These are phyloP conservation scores for Boletus patriciae DNA, from an alignment of 768 basidiomycete genomes.

Conservation along the genomic window DNA sequence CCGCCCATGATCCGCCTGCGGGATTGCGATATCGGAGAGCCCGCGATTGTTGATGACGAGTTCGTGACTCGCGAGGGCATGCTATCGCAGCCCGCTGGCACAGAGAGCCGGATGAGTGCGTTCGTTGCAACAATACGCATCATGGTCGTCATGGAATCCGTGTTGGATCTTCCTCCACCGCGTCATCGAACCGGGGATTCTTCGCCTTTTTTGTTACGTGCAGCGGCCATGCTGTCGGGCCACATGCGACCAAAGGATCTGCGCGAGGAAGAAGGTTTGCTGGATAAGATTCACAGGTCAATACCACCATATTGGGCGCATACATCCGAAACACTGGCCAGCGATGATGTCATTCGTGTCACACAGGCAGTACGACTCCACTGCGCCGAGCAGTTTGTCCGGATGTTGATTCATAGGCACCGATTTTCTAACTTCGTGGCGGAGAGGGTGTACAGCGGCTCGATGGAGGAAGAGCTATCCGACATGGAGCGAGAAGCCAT, in stretches of 20 bases:
- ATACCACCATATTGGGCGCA: conserved; percentile 81
- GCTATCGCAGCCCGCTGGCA: conserved; percentile 63
- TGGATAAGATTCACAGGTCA: conserved; percentile 75
- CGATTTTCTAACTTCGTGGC: conserved; percentile 77
- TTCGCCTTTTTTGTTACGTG: conserved; percentile 76
- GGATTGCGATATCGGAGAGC: conserved; percentile 92
- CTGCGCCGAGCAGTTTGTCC: conserved; percentile 83
- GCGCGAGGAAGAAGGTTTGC: conserved; percentile 74
- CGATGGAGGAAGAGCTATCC: conserved; percentile 51
- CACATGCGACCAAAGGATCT: conserved; percentile 61
- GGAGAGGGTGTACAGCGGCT: conserved; percentile 54
- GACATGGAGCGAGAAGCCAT: conserved; percentile 80
- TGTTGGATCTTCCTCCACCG: conserved; percentile 77
- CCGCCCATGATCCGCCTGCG: conserved; percentile 83
- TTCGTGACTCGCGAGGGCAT: conserved; percentile 76
- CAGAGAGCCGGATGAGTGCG: conserved; percentile 74
- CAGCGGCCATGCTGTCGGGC: conserved; percentile 66
- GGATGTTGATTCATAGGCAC: conserved; percentile 87
- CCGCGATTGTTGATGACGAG: conserved; percentile 84
- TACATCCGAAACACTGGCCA: conserved; percentile 74
- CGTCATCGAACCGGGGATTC: conserved; percentile 55
- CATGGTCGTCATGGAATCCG: conserved; percentile 86
- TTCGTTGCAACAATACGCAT: conserved; percentile 77
- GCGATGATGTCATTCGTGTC: conserved; percentile 83
- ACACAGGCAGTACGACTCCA: conserved; percentile 87